Percentiles rank a stretch among this genome's conserved stretches.
phyloP scores from a whole-genome alignment of 768 basidiomycete genomes.

The Pleurotus ostreatus region DNA sequence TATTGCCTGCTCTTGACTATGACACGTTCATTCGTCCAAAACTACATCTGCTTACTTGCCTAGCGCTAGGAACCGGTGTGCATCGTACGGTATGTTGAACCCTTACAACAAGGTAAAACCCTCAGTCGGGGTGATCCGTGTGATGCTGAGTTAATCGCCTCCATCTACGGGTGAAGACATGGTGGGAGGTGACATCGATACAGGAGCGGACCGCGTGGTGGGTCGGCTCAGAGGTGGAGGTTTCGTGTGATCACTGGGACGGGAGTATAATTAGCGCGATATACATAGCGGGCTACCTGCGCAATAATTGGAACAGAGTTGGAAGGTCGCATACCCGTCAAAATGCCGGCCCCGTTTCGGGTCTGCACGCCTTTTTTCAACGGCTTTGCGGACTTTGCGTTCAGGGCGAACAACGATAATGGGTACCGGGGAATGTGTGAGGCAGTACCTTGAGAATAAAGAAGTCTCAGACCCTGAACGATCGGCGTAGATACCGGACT shows the following conservation, averaged over 20 bases:
- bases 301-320: not conserved
- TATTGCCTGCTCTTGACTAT: too few species aligned
- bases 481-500: not conserved
- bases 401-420: constrained; percentile 94
- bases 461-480: too few species aligned
- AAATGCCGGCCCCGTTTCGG: constrained; percentile 87
- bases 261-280: not conserved
- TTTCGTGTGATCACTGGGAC: not conserved
- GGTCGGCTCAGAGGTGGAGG: not conserved
- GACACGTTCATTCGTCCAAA: too few species aligned
- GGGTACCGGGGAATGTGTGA: constrained; percentile 91
- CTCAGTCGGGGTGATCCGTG: too few species aligned
- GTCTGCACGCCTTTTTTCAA: constrained; percentile 83
- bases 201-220: not conserved
- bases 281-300: not conserved
- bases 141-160: not conserved
- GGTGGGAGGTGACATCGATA: not conserved
- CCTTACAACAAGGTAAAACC: too few species aligned
- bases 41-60: too few species aligned
- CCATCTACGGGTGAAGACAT: constrained; percentile 1
- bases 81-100: too few species aligned
- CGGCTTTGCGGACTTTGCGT: constrained; percentile 77
- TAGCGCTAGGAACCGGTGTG: too few species aligned
- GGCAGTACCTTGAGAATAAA: constrained; percentile 54
- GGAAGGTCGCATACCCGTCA: constrained; percentile 26